These are phyloP conservation scores for Penicillium riverlandense DNA, from an alignment of 495 filamentous ascomycete genomes.

Conservation along the genomic window DNA sequence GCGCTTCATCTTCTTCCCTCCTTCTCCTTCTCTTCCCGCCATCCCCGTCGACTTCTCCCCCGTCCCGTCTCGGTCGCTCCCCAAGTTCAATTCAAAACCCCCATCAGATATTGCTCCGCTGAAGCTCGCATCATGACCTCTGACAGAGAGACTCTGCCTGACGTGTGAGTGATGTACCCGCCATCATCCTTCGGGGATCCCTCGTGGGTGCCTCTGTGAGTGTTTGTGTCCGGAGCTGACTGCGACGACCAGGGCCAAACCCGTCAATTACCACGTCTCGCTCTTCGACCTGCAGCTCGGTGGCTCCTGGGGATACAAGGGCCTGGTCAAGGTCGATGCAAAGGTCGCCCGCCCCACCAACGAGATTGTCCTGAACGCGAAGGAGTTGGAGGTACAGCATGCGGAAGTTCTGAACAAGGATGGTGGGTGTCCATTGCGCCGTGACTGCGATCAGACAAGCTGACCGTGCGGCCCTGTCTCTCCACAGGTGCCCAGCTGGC, in stretches of 20 bases:
- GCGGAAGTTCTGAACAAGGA: constrained; percentile 28
- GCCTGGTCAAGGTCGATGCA: constrained; percentile 58
- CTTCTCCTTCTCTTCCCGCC: constrained; percentile 20
- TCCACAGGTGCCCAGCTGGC: constrained; percentile 30
- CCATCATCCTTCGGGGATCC: too few relatives aligned
- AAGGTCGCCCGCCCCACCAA: constrained; percentile 55
- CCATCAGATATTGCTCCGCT: constrained; percentile 27
- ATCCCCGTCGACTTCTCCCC: constrained; percentile 12
- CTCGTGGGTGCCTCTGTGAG: too few relatives aligned
- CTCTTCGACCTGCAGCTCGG: constrained; percentile 71
- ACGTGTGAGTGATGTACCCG: constrained; percentile 31
- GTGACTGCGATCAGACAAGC: neutral
- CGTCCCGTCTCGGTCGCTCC: constrained; percentile 11
- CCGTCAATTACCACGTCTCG: constrained; percentile 76
- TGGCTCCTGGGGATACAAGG: constrained; percentile 73
- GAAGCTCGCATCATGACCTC: constrained; percentile 39
- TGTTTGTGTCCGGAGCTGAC: too few relatives aligned
- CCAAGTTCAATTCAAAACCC: constrained; percentile 6
- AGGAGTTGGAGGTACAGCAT: constrained; percentile 34
- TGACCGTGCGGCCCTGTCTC: constrained; percentile 3
- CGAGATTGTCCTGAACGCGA: constrained; percentile 67
- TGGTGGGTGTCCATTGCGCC: constrained; percentile 12
- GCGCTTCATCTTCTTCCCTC: constrained; percentile 8
- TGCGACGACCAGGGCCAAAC: constrained; percentile 53
- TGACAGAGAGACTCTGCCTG: constrained; percentile 47